Percentiles rank a stretch among this genome's conserved stretches.
Conservation (phyloP, 2,329 filamentous ascomycete genomes). For the Ophiostoma montium region DNA sequence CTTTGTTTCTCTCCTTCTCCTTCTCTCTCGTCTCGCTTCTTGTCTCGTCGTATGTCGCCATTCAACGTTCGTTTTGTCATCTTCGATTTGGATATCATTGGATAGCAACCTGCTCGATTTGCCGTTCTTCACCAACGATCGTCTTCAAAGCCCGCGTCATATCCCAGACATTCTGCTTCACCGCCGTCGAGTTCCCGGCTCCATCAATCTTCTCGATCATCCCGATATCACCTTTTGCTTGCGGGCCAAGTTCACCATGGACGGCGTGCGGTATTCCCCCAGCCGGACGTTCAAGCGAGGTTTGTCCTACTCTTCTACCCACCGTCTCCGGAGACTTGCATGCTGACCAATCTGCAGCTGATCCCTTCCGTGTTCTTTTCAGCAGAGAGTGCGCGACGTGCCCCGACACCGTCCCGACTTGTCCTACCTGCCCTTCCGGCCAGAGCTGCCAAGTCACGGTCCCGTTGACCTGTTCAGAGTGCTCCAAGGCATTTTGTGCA, state of each 20-base stretch:
- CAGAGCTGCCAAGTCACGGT: conserved; percentile 32
- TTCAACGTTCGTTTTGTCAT: background rate
- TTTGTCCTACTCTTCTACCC: background rate
- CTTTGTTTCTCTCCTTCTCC: background rate
- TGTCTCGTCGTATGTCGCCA: background rate
- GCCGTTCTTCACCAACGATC: background rate
- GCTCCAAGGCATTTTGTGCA: conserved; percentile 33
- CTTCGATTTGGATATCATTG: background rate
- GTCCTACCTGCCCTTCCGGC: conserved; percentile 29
- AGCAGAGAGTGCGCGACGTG: conserved; percentile 34
- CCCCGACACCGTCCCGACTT: conserved; percentile 26
- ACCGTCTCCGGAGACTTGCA: background rate
- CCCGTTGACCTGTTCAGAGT: conserved; percentile 31
- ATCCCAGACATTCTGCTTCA: background rate
- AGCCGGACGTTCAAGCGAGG: background rate
- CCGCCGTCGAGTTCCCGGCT: background rate
- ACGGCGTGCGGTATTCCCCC: background rate
- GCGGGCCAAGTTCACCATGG: background rate
- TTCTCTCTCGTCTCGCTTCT: background rate
- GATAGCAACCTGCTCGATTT: background rate
- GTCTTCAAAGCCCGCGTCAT: background rate
- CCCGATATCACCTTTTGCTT: background rate
- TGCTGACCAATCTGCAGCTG: background rate
- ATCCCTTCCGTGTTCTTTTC: conserved; percentile 20
- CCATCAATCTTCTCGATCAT: background rate